Conservation (phyloP, 768 basidiomycete species). For the Gautieria morchelliformis region DNA sequence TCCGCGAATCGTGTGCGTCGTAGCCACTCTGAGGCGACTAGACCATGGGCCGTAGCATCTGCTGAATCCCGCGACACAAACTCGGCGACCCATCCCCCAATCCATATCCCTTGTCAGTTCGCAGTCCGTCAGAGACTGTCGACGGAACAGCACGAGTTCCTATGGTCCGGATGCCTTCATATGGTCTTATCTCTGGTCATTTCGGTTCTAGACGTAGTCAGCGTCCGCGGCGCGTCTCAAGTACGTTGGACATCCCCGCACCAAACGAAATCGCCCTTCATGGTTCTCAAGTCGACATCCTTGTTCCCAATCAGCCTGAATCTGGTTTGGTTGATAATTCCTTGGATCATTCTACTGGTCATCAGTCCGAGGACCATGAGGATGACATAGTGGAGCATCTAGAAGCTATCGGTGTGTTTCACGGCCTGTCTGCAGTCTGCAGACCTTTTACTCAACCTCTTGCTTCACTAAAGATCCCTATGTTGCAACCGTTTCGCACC, state of each 20-base stretch:
- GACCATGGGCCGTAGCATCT: neutral
- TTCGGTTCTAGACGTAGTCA: neutral
- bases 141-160: too few relatives aligned
- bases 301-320: slow-evolving; percentile 20
- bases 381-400: slow-evolving; percentile 79
- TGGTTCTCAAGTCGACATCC: slow-evolving; percentile 33
- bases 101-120: too few relatives aligned
- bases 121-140: too few relatives aligned
- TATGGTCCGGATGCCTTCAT: too few relatives aligned
- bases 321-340: slow-evolving; percentile 37
- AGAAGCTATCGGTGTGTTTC: slow-evolving; percentile 54
- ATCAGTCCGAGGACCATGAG: slow-evolving; percentile 34
- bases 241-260: neutral
- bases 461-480: slow-evolving; percentile 43
- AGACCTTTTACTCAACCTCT: slow-evolving; percentile 3
- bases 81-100: too few relatives aligned
- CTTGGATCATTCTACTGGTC: slow-evolving; percentile 27
- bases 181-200: neutral
- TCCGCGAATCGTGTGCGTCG: neutral
- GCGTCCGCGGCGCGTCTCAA: neutral
- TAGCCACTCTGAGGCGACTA: neutral
- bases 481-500: slow-evolving; percentile 60
- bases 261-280: slow-evolving; percentile 9
- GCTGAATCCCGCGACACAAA: neutral
- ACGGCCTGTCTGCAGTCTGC: slow-evolving; percentile 4